phyloP scores from a whole-genome alignment of 177 flowering plant species.

The Vitis hybrid region DNA sequence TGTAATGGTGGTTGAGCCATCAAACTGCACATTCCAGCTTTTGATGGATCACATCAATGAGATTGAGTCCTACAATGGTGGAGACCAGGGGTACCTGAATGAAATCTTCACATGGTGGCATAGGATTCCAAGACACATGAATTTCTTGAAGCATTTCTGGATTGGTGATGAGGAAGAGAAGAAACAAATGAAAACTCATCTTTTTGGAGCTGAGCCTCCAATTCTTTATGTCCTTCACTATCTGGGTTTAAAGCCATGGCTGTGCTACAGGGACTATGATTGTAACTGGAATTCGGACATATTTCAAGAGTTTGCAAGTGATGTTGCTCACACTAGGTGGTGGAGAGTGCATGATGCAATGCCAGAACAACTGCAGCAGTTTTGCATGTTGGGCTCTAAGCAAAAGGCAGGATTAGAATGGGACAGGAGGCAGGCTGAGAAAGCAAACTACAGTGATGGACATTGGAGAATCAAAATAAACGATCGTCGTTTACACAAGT shows the following conservation, averaged over 20 bases:
- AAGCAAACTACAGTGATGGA: slow-evolving; percentile 43
- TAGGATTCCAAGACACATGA: slow-evolving; percentile 58
- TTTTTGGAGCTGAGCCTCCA: slow-evolving; percentile 58
- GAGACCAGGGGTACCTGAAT: slow-evolving; percentile 89
- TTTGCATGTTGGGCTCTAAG: slow-evolving; percentile 44
- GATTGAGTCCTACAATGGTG: slow-evolving; percentile 79
- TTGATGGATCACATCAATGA: slow-evolving; percentile 65
- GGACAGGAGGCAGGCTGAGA: slow-evolving; percentile 57
- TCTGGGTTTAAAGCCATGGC: slow-evolving; percentile 84
- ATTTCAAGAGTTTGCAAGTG: slow-evolving; percentile 68
- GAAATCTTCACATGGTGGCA: slow-evolving; percentile 97
- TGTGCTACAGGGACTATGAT: slow-evolving; percentile 79
- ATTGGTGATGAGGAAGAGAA: slow-evolving; percentile 35
- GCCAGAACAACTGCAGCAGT: slow-evolving; percentile 54
- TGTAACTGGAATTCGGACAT: slow-evolving; percentile 76
- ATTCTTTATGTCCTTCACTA: slow-evolving; percentile 69
- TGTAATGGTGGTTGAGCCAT: slow-evolving; percentile 85
- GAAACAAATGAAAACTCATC: slow-evolving; percentile 33
- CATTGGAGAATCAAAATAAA: slow-evolving; percentile 64
- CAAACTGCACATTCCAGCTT: slow-evolving; percentile 65
- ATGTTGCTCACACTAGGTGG: slow-evolving; percentile 71
- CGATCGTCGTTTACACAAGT: slow-evolving; percentile 50
- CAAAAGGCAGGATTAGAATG: slow-evolving; percentile 59
- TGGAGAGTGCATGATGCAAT: slow-evolving; percentile 79
- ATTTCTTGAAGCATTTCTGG: slow-evolving; percentile 66